These are phyloP conservation scores for Ogataea methylovora DNA, from an alignment of 805 yeast genomes.

Conservation along the genomic window DNA sequence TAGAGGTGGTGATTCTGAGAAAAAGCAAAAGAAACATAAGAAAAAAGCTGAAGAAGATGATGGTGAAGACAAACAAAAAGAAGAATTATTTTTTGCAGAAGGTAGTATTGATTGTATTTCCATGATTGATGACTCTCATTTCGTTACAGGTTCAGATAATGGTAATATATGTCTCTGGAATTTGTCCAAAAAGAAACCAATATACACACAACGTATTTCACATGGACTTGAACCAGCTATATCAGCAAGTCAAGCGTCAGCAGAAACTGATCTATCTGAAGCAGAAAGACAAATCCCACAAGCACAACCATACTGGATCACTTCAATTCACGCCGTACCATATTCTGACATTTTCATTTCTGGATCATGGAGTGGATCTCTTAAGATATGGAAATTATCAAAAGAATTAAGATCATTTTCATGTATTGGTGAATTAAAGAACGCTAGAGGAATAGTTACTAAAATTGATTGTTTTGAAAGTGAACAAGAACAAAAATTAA, in stretches of 20 bases:
- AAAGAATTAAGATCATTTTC: conserved; percentile 57
- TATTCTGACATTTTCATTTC: conserved; percentile 76
- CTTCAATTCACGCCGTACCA: conserved; percentile 75
- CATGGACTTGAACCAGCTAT: conserved; percentile 57
- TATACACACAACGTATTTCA: conserved; percentile 57
- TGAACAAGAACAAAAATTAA: conserved; percentile 41
- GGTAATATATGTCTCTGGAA: conserved; percentile 92
- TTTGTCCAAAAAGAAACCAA: conserved; percentile 80
- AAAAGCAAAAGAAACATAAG: conserved; percentile 25
- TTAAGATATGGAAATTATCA: conserved; percentile 72
- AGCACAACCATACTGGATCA: conserved; percentile 78
- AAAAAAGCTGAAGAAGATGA: conserved; percentile 24
- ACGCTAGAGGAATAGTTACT: conserved; percentile 65
- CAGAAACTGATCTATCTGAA: conserved; percentile 30
- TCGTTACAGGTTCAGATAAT: conserved; percentile 92
- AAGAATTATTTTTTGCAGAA: conserved; percentile 44
- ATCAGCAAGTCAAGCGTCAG: conserved; percentile 47
- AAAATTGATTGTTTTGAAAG: conserved; percentile 49
- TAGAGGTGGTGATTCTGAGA: conserved; percentile 73
- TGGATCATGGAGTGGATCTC: conserved; percentile 81
- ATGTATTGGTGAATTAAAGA: conserved; percentile 45
- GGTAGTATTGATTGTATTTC: conserved; percentile 87
- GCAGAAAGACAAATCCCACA: conserved; percentile 53
- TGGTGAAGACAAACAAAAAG: conserved; percentile 19
- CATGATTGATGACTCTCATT: conserved; percentile 89